Evolutionary conservation across 345 rosid genomes (phyloP).

Genomic region (Euphorbia peplus): DNA sequence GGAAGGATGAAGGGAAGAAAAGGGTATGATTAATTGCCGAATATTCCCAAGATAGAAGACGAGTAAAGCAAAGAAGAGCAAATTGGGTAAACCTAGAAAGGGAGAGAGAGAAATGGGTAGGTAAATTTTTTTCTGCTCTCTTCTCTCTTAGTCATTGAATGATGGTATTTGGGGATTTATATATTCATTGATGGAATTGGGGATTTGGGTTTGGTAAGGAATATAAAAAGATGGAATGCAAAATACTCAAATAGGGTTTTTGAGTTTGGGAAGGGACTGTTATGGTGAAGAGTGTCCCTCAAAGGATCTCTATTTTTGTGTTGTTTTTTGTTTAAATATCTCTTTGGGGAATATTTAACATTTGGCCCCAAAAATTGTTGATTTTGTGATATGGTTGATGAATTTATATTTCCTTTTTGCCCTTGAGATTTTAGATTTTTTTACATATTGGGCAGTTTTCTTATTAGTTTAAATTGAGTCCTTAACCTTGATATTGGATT

Average conservation of each 20-base stretch:
- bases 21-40: background rate
- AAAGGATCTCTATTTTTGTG: background rate
- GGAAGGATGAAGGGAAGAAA: background rate
- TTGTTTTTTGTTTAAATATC: background rate
- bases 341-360: background rate
- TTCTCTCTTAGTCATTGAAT: too few species aligned
- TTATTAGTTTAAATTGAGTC: too few species aligned
- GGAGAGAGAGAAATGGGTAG: slow-evolving; percentile 17
- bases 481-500: too few species aligned
- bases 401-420: too few species aligned
- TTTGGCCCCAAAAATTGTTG: background rate
- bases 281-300: background rate
- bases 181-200: background rate
- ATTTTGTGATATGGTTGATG: too few species aligned
- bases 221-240: background rate
- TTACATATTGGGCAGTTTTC: too few species aligned
- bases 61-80: background rate
- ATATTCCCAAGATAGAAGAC: slow-evolving; percentile 18
- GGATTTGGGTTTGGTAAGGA: background rate
- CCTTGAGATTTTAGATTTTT: too few species aligned
- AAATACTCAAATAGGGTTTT: slow-evolving; percentile 9
- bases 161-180: background rate
- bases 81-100: background rate
- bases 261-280: background rate
- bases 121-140: slow-evolving; percentile 20